Conservation (phyloP, 1,284 basidiomycete species). For the Cryptococcus hybrid region DNA sequence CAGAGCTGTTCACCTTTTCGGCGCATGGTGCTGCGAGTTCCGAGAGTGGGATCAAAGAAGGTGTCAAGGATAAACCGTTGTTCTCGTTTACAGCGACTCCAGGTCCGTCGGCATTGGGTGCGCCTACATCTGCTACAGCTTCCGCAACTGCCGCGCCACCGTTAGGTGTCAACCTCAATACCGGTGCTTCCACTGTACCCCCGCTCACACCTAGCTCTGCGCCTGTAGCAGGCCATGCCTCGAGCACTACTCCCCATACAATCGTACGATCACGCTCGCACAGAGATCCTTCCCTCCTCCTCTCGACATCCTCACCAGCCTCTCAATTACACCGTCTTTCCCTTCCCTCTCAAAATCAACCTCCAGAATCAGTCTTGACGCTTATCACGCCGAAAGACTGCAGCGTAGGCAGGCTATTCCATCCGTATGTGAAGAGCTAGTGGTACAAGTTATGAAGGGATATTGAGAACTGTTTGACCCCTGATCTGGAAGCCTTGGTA, state of each 20-base stretch:
- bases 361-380: background rate
- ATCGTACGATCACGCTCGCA: background rate
- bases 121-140: background rate
- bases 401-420: constrained; percentile 10
- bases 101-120: background rate
- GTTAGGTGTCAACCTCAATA: background rate
- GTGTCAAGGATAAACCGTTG: background rate
- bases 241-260: background rate
- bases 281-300: constrained; percentile 1
- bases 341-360: background rate
- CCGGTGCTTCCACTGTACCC: background rate
- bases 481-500: constrained; percentile 16
- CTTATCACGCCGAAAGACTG: background rate
- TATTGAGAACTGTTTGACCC: constrained; percentile 17
- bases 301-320: background rate
- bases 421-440: constrained; percentile 19
- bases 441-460: constrained; percentile 21
- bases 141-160: background rate
- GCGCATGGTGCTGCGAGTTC: too few species aligned
- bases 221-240: too few species aligned
- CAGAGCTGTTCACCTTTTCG: too few species aligned
- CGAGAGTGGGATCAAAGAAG: too few species aligned
- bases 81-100: background rate
- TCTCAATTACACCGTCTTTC: background rate
- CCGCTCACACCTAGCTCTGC: constrained; percentile 1